Percentiles rank a stretch among this genome's conserved stretches.
These are phyloP conservation scores for Termitomyces sp. DNA, from an alignment of 768 basidiomycete species.

Conservation along the genomic window DNA sequence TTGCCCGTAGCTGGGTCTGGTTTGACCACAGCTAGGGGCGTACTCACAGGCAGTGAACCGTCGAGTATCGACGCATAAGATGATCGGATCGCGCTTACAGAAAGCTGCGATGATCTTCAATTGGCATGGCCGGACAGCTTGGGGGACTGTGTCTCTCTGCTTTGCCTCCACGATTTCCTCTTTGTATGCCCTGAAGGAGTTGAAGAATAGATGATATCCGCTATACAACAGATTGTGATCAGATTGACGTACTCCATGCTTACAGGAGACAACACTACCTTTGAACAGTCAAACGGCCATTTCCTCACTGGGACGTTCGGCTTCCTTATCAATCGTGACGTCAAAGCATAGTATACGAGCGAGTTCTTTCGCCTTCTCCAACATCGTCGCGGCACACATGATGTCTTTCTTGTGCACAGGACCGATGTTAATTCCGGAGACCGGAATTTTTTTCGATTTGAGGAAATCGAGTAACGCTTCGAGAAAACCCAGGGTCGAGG, in stretches of 20 bases:
- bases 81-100: constrained; percentile 95
- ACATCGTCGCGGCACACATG: constrained; percentile 88
- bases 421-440: constrained; percentile 95
- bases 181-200: constrained; percentile 93
- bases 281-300: too few species aligned
- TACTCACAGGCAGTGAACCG: constrained; percentile 85
- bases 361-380: constrained; percentile 93
- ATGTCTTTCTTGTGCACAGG: constrained; percentile 95
- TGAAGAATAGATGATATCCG: constrained; percentile 99
- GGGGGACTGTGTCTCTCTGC: constrained; percentile 83
- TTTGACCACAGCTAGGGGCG: constrained; percentile 93
- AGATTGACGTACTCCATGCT: neutral
- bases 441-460: constrained; percentile 91
- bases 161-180: constrained; percentile 90
- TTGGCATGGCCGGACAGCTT: constrained; percentile 95
- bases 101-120: constrained; percentile 92
- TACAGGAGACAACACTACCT: too few species aligned
- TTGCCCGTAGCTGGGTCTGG: constrained; percentile 82
- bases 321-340: constrained; percentile 90
- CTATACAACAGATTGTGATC: constrained; percentile 32
- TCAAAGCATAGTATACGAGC: constrained; percentile 97
- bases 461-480: constrained; percentile 97
- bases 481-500: constrained; percentile 93
- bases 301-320: too few species aligned
- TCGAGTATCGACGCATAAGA: constrained; percentile 95